Evolutionary conservation across 148 eudicot genomes (phyloP).

Genomic region (Camellia japonica): DNA sequence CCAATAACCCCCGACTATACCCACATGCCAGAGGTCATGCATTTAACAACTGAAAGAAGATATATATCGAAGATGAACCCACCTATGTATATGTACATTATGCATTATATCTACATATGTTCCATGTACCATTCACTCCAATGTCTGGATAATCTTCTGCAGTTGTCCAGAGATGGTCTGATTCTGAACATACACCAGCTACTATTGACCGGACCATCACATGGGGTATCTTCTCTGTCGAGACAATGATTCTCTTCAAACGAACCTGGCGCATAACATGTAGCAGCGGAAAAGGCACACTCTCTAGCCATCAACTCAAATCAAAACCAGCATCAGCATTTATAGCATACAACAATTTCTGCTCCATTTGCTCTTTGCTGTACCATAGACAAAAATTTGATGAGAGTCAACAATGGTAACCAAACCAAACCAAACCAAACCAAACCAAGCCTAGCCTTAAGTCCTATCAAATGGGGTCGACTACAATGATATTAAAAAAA

Average conservation of each 20-base stretch:
- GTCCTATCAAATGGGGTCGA: too few species aligned
- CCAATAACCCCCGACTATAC: neutral
- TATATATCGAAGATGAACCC: conserved; percentile 8
- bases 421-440: conserved; percentile 90
- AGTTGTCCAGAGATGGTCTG: neutral
- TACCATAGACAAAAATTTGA: conserved; percentile 22
- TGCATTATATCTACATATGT: neutral
- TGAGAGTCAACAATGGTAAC: conserved; percentile 22
- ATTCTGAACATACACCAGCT: neutral
- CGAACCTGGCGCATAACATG: conserved; percentile 6
- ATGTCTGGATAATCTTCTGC: conserved; percentile 4
- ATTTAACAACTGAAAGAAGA: neutral
- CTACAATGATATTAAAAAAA: neutral
- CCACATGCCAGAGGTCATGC: neutral
- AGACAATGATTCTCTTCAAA: neutral
- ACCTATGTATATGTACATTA: conserved; percentile 14
- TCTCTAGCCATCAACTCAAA: conserved; percentile 53
- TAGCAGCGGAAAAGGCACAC: neutral
- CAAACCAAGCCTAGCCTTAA: conserved; percentile 59
- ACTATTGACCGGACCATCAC: conserved; percentile 8
- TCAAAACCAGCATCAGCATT: conserved; percentile 96
- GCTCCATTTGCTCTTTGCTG: conserved; percentile 93
- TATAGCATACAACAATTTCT: conserved; percentile 83
- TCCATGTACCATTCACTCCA: neutral
- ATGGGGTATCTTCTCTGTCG: neutral